A percentile compares a stretch with the other conserved stretches of the same genome.
These are phyloP conservation scores for Hyphopichia wangnamkhiaoensis DNA, from an alignment of 1,139 yeast genomes.

Conservation along the genomic window DNA sequence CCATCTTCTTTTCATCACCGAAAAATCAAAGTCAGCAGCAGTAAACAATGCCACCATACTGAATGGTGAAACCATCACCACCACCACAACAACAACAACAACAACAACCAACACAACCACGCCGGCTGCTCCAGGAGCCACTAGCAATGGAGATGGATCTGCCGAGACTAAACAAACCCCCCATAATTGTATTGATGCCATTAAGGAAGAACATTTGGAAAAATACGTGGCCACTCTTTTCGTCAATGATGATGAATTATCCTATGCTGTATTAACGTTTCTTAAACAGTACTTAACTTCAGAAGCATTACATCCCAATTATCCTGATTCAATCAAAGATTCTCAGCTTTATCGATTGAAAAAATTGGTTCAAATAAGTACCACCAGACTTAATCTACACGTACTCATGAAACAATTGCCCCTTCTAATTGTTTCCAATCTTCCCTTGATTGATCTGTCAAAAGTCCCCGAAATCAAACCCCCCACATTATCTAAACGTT, in stretches of 20 bases:
- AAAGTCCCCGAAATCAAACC: conserved; percentile 22
- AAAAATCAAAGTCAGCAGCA: neutral
- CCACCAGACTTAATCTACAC: conserved; percentile 40
- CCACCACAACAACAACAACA: conserved; percentile 31
- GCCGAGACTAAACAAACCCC: conserved; percentile 24
- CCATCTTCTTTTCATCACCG: conserved; percentile 33
- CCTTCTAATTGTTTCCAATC: conserved; percentile 49
- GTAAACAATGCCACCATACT: conserved; percentile 19
- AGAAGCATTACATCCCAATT: conserved; percentile 37
- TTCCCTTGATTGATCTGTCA: conserved; percentile 26
- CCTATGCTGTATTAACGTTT: conserved; percentile 35
- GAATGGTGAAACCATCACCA: conserved; percentile 32
- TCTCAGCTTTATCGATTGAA: conserved; percentile 36
- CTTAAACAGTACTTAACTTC: conserved; percentile 41
- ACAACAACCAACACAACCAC: conserved; percentile 25
- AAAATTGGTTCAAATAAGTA: conserved; percentile 31
- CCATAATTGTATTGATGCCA: conserved; percentile 44
- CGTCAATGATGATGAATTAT: conserved; percentile 39
- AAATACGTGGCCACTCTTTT: conserved; percentile 31
- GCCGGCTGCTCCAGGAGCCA: conserved; percentile 39
- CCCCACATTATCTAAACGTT: conserved; percentile 33
- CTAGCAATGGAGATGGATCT: conserved; percentile 13
- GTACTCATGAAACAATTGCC: conserved; percentile 61
- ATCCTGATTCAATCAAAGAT: conserved; percentile 29
- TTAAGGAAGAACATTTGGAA: conserved; percentile 36